Percentiles rank a stretch among this genome's conserved stretches.
Evolutionary conservation across 176 grass and related monocot genomes (phyloP).

Genomic region (bread wheat (Triticum aestivum)): DNA sequence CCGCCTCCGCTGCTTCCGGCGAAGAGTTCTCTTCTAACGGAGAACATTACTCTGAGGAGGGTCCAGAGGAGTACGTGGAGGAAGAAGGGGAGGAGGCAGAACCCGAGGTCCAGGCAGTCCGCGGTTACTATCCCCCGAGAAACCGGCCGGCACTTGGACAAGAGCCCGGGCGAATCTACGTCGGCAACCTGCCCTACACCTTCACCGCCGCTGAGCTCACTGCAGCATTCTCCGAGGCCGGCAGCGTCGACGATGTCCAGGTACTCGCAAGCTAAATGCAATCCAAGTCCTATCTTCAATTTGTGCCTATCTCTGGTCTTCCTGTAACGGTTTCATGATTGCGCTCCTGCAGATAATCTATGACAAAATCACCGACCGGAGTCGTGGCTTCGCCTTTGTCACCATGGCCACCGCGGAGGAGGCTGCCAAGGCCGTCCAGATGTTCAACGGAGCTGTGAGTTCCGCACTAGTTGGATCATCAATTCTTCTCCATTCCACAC

Average conservation of each 20-base stretch:
- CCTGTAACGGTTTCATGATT: not conserved
- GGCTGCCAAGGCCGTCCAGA: constrained; percentile 63
- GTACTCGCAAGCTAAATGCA: constrained; percentile 20
- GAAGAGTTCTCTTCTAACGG: constrained; percentile 34
- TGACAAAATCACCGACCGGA: constrained; percentile 72
- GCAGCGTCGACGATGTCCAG: constrained; percentile 63
- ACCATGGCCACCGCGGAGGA: constrained; percentile 79
- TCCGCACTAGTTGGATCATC: not conserved
- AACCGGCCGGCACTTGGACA: constrained; percentile 41
- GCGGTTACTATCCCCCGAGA: constrained; percentile 14
- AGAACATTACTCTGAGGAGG: constrained; percentile 15
- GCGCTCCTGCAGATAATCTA: constrained; percentile 59
- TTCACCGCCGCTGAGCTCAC: constrained; percentile 59
- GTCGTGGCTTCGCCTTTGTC: constrained; percentile 88
- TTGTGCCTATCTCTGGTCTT: not conserved
- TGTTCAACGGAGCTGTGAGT: constrained; percentile 93
- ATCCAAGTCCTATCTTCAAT: not conserved
- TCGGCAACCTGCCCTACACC: constrained; percentile 80
- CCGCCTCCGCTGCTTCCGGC: not conserved
- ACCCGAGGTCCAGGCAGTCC: not conserved
- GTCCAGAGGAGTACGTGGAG: not conserved
- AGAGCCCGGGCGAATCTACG: constrained; percentile 71
- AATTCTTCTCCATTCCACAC: not conserved
- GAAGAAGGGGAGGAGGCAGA: constrained; percentile 24
- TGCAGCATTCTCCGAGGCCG: constrained; percentile 70